Percentiles rank a stretch among this genome's conserved stretches.
These are phyloP conservation scores for Penicillium janthinellum DNA, from an alignment of 2,329 filamentous ascomycete species.

Conservation along the genomic window DNA sequence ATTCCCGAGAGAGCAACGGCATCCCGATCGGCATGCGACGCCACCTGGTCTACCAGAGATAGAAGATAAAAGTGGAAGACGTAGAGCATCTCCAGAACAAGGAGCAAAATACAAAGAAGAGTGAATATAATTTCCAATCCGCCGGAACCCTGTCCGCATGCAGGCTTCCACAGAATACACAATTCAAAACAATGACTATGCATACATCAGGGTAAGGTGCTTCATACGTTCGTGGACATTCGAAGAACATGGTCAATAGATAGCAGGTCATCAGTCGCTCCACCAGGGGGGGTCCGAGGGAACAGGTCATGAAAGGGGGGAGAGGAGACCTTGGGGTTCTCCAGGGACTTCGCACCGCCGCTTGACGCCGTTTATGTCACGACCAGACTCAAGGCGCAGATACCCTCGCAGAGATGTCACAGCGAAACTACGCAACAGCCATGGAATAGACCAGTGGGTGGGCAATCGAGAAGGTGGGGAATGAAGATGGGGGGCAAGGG, in stretches of 20 bases:
- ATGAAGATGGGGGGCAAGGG: conserved; percentile 13
- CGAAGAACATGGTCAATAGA: conserved; percentile 23
- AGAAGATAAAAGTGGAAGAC: too few relatives aligned
- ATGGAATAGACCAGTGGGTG: conserved; percentile 4
- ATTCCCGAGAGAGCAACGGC: conserved; percentile 7
- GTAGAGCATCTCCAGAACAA: too few relatives aligned
- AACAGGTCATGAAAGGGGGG: conserved; percentile 17
- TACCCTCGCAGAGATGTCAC: conserved; percentile 12
- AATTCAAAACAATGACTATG: conserved; percentile 31
- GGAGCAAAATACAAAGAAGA: not conserved
- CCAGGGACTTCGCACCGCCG: conserved; percentile 8
- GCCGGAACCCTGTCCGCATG: conserved; percentile 11
- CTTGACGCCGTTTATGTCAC: conserved; percentile 20
- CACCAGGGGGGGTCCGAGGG: conserved; percentile 18
- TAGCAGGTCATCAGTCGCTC: conserved; percentile 26
- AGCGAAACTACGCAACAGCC: conserved; percentile 10
- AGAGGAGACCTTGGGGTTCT: not conserved
- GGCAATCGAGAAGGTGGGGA: conserved; percentile 7
- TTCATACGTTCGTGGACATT: conserved; percentile 36
- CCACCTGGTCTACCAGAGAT: not conserved
- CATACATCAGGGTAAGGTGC: conserved; percentile 39
- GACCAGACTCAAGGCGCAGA: conserved; percentile 23
- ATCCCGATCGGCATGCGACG: conserved; percentile 17
- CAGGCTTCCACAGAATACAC: conserved; percentile 16
- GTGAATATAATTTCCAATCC: conserved; percentile 12